These are phyloP conservation scores for Ascochyta rabiei DNA, from an alignment of 2,329 filamentous ascomycete genomes.

Conservation along the genomic window DNA sequence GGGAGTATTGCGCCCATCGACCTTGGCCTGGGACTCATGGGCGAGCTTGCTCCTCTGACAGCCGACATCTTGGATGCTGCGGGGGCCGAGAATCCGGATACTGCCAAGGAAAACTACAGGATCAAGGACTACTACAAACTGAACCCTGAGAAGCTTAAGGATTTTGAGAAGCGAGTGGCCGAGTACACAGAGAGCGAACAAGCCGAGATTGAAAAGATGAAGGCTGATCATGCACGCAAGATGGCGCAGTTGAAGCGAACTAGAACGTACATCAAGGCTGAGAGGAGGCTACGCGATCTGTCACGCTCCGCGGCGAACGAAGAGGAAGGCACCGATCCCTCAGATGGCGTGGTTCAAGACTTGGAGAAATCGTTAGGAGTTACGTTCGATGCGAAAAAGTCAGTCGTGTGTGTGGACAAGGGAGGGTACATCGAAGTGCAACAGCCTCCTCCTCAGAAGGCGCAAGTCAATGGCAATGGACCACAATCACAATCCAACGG, in stretches of 20 bases:
- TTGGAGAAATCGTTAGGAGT: conserved; percentile 75
- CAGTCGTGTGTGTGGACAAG: conserved; percentile 74
- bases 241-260: conserved; percentile 76
- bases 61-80: conserved; percentile 78
- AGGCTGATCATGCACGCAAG: conserved; percentile 75
- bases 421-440: conserved; percentile 72
- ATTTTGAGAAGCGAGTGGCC: conserved; percentile 80
- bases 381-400: conserved; percentile 67
- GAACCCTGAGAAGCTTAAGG: conserved; percentile 76
- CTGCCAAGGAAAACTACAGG: conserved; percentile 32
- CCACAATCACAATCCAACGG: conserved; percentile 37
- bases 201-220: conserved; percentile 84
- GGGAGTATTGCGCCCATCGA: conserved; percentile 86
- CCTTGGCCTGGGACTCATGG: conserved; percentile 78
- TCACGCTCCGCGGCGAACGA: conserved; percentile 52
- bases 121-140: conserved; percentile 68
- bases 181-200: conserved; percentile 75
- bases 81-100: conserved; percentile 38
- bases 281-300: conserved; percentile 74
- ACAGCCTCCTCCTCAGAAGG: conserved; percentile 33
- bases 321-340: conserved; percentile 50
- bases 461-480: conserved; percentile 41
- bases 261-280: conserved; percentile 73
- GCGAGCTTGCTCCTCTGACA: conserved; percentile 80
- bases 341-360: conserved; percentile 76